Evolutionary conservation across 2,329 filamentous ascomycete genomes (phyloP).

Genomic region (Hymenotorrendiella dingleyae): DNA sequence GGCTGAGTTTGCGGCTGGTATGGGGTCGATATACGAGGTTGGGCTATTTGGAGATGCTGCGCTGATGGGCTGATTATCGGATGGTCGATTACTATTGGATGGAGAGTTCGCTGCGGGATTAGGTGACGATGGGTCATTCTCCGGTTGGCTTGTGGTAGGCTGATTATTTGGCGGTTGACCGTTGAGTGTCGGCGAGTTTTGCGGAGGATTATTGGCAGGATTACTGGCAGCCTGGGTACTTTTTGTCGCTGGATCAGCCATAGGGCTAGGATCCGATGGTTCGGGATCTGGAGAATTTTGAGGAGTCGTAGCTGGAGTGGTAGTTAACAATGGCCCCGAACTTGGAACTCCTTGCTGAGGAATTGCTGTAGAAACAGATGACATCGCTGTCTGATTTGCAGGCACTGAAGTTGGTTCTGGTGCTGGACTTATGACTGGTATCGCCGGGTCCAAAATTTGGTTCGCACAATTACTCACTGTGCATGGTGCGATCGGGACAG

Average conservation of each 20-base stretch:
- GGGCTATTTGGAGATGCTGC: no score
- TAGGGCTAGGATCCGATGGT: background rate
- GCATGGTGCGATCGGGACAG: conserved; percentile 32
- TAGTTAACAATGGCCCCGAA: background rate
- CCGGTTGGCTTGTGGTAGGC: no score
- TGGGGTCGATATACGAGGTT: no score
- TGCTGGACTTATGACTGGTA: no score
- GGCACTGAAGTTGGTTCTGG: background rate
- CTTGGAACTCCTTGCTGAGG: background rate
- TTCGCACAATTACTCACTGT: conserved; percentile 5
- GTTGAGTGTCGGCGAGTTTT: no score
- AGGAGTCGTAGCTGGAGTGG: background rate
- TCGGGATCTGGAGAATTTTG: background rate
- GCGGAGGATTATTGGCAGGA: no score
- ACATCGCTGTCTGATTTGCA: background rate
- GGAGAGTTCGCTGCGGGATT: no score
- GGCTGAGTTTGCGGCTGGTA: no score
- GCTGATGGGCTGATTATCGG: no score
- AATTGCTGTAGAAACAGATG: background rate
- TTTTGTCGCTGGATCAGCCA: background rate
- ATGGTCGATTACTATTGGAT: no score
- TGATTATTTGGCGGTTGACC: no score
- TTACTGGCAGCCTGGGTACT: background rate
- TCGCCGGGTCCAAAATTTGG: background rate
- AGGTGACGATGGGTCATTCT: no score